Base-by-base conservation (phyloP, 805 yeast genomes). In the Sugiyamaella valdiviana region DNA sequence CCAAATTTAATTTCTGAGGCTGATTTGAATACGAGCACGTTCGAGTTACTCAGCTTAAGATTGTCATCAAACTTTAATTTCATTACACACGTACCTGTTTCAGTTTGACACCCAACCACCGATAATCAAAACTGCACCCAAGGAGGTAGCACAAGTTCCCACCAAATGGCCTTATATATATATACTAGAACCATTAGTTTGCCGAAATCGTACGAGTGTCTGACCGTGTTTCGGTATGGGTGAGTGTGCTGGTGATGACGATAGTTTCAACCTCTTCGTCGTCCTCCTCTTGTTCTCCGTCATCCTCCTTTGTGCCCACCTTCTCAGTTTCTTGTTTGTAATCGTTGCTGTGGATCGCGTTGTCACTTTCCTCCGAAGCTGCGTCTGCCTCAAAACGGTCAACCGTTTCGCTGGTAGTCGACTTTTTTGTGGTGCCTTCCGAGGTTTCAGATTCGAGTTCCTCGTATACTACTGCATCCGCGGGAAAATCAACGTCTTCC, bases 321-420 rank as follows among this genome's bases (percentile, higher is more conserved):
- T 39, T 26, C 14, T 26, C 32, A 10, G 32, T 26, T 26, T n/a
- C 32, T 26, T 26, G 9, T 12, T 26, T n/a, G 14, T n/a, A 10
- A 4, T 26, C 32, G 9, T 26, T 26, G 32, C 9, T 12, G 32
- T n/a, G 32, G 9, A 12, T 26, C 14, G 10, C 32, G 14, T 10
- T 10, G 14, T 26, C 32, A 26, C 32, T 26, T 12, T 26, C 32
- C 32, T 2, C 67, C 72, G 1, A 67, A 77, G 4, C 67, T 75
- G 5, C 68, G 73, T 2, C 61, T 70, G 16, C 40, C 17, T 67
- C 70, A 5, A 63, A 65, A 14, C 56, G 62, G 12, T 49, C 55
- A 21, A 48, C 59, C n/a, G 47, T 55, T 17, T 50, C 59, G 14
- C 51, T 40, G 51, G 39, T 44, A 53, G 45, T n/a, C n/a, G n/a